Base-by-base conservation (phyloP, 495 filamentous ascomycete species). In the Lasiosphaeriaceae sp. region DNA sequence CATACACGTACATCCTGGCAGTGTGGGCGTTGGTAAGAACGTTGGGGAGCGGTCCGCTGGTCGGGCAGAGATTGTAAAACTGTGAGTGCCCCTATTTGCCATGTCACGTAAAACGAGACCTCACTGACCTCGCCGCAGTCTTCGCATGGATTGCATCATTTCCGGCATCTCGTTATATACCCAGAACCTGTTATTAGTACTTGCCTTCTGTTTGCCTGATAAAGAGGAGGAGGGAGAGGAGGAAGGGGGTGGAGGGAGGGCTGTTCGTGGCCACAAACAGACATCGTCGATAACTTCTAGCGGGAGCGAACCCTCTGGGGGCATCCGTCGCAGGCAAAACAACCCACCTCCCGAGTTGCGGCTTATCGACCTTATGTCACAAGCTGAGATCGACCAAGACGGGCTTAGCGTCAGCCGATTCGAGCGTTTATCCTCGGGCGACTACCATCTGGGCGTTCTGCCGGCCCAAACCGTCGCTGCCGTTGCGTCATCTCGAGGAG, bases 151-250 rank as follows among this genome's bases (percentile, higher is more conserved):
- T 77, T 97, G 95, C 75, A 90, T 93, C 60, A 88, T 98, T 79
- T 96, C 93, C 71, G 94, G 95, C 67, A 87, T 98, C 67, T 92
- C 94, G 59, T 80, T 98, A 74, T 97, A 97, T 86, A 96, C 89
- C 69, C 92, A 92, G 63, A 92, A 83, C 63, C 78, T 96, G 51
- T 79, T 98, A 71, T 80, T 95, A 58, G 84, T 97, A 63, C 87
- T 98, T 77, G 91, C 91, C 66, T 94, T 93, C 69, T 83, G 92
- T 55, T 87, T 87, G 55, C 77, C 81, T 12, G 84, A 85, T 11
- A 84, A 86, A n/a, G 77, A 83, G 11, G 82, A 86, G n/a, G 70
- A 82, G 0, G 61, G 72, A 8, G 68, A 73, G 0, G 61, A 72
- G 9, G 68, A 73, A 41, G 63, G 19, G 31, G 3, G 4, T 9